Percentiles rank a stretch among this genome's conserved stretches.
Conservation (phyloP, 1,284 basidiomycete species). For the Pseudozyma sp. region DNA sequence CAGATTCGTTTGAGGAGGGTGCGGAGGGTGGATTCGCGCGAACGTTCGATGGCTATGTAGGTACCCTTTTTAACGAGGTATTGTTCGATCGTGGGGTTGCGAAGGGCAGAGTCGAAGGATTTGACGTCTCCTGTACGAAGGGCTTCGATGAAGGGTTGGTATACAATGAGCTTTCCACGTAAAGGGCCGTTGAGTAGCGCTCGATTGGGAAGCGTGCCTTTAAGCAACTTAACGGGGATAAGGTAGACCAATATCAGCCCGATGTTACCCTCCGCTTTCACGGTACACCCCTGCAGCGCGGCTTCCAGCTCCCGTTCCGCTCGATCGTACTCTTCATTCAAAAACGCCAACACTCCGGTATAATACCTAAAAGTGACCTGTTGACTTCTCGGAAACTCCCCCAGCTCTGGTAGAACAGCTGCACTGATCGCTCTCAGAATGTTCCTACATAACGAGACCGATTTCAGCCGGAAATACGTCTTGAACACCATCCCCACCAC, state of each 20-base stretch:
- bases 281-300: slow-evolving; percentile 84
- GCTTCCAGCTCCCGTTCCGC: slow-evolving; percentile 84
- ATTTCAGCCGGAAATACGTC: slow-evolving; percentile 93
- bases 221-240: slow-evolving; percentile 85
- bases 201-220: slow-evolving; percentile 82
- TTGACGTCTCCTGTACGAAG: slow-evolving; percentile 82
- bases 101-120: slow-evolving; percentile 80
- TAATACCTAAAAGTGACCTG: slow-evolving; percentile 86
- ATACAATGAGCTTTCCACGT: slow-evolving; percentile 78
- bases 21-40: slow-evolving; percentile 85
- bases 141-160: slow-evolving; percentile 82
- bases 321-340: slow-evolving; percentile 84
- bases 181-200: slow-evolving; percentile 77
- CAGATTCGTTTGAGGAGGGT: slow-evolving; percentile 87
- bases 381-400: slow-evolving; percentile 82
- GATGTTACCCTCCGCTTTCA: slow-evolving; percentile 78
- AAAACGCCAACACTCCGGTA: slow-evolving; percentile 89
- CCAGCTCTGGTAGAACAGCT: slow-evolving; percentile 84
- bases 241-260: slow-evolving; percentile 90
- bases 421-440: slow-evolving; percentile 88
- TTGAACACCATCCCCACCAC: slow-evolving; percentile 92
- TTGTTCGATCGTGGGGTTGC: slow-evolving; percentile 73
- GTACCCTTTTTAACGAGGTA: slow-evolving; percentile 84
- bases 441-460: slow-evolving; percentile 90
- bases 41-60: slow-evolving; percentile 86